A percentile compares a stretch with the other conserved stretches of the same genome.
Evolutionary conservation across 169 alveolate species (phyloP).

Genomic region (Cryptosporidium bovis): DNA sequence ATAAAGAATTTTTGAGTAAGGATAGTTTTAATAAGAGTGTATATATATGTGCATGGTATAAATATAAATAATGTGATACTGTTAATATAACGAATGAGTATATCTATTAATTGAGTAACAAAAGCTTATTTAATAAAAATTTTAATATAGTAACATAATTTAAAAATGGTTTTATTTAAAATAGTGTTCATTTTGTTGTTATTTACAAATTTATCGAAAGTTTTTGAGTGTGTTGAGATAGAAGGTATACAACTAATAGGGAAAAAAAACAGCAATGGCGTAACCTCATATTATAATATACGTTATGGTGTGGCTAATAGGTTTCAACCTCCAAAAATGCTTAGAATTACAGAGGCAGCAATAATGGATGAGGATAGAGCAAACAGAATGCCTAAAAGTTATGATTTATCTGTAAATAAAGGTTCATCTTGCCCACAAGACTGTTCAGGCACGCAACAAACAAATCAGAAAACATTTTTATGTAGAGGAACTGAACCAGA

Average conservation of each 20-base stretch:
- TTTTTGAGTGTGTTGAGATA: constrained; percentile 55
- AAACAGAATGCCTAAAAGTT: constrained; percentile 38
- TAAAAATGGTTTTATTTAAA: neutral
- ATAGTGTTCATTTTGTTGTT: constrained; percentile 35
- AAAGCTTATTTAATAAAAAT: no score
- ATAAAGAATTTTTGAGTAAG: neutral
- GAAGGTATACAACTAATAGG: constrained; percentile 69
- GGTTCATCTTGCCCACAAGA: constrained; percentile 73
- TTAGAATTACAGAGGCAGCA: constrained; percentile 60
- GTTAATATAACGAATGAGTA: no score
- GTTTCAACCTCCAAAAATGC: constrained; percentile 60
- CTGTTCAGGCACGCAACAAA: constrained; percentile 57
- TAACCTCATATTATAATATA: constrained; percentile 44
- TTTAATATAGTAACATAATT: no score
- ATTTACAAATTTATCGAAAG: constrained; percentile 5
- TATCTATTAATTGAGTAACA: no score
- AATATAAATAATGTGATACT: no score
- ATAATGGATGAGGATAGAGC: constrained; percentile 47
- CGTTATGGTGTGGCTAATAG: constrained; percentile 63
- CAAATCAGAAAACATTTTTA: constrained; percentile 47
- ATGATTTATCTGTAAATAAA: constrained; percentile 47
- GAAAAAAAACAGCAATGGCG: constrained; percentile 31
- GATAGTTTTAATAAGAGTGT: neutral
- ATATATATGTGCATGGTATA: neutral
- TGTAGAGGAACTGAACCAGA: constrained; percentile 71